A percentile compares a stretch with the other conserved stretches of the same genome.
phyloP scores from a whole-genome alignment of 176 grass and related monocot species.

The Musa itinerans region DNA sequence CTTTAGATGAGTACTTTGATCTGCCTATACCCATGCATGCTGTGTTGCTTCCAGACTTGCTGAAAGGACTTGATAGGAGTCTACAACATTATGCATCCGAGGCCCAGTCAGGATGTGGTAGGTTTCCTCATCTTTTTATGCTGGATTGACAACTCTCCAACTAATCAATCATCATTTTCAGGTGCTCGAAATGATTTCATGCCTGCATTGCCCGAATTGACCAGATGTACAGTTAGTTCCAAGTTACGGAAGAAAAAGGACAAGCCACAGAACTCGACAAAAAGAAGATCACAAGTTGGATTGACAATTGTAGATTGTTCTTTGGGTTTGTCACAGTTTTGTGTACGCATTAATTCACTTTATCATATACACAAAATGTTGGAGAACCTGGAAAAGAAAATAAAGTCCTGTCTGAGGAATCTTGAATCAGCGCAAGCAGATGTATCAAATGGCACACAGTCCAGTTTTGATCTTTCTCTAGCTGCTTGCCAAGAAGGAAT shows the following conservation, averaged over 20 bases:
- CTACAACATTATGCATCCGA: constrained; percentile 74
- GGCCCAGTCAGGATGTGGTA: constrained; percentile 89
- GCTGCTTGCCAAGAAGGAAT: constrained; percentile 67
- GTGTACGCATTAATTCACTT: constrained; percentile 77
- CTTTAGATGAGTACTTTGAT: constrained; percentile 79
- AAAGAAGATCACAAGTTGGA: constrained; percentile 55
- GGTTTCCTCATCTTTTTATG: constrained; percentile 10
- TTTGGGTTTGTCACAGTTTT: constrained; percentile 67
- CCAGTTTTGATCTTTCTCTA: constrained; percentile 80
- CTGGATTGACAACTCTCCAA: background rate
- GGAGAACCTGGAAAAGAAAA: constrained; percentile 85
- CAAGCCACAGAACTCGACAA: constrained; percentile 53
- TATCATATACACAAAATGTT: constrained; percentile 68
- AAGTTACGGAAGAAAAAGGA: constrained; percentile 90
- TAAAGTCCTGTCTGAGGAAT: constrained; percentile 72
- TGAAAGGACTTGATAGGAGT: constrained; percentile 64
- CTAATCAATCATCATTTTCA: constrained; percentile 24
- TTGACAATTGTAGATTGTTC: constrained; percentile 45
- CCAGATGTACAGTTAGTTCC: constrained; percentile 78
- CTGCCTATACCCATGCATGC: constrained; percentile 84
- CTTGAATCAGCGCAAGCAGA: constrained; percentile 79
- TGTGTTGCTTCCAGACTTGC: constrained; percentile 71
- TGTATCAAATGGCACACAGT: constrained; percentile 60
- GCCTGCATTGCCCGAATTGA: constrained; percentile 62
- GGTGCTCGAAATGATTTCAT: constrained; percentile 65